Base-by-base conservation (phyloP, 495 filamentous ascomycete genomes). In the Neurospora sp. region DNA sequence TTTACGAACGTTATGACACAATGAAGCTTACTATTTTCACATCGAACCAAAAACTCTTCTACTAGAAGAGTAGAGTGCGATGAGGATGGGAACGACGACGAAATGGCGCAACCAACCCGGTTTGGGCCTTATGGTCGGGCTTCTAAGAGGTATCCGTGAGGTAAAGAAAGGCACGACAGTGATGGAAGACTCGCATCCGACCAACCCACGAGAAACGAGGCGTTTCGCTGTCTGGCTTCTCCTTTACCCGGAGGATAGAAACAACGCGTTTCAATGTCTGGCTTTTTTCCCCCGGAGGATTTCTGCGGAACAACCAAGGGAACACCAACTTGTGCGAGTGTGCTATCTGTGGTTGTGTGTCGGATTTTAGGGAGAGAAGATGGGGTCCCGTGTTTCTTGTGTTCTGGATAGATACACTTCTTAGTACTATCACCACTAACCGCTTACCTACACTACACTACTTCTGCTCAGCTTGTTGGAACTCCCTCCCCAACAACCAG, bases 1-100 rank as follows among this genome's bases (percentile, higher is more conserved):
- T 12, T 44, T 22, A 70, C 39, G 69, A 70, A 70, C 37, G 69
- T 70, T n/a, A 70, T 70, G 69, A 70, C n/a, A 40, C 35, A 42
- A 70, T 27, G 69, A 42, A 27, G 31, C 39, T 27, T n/a, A 31
- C 37, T 27, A 20, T 40, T 41, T 68, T 31, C 53, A 31, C 53
- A 61, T 61, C 22, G 22, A 14, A 61, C 27, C 22, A 31, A 31
- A 31, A 22, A 31, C 53, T 61, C 48, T 59, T 16, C 53, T 14
- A 61, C 53, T 7, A 53, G 9, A 53, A 53, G 9, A 53, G 40
- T 41, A 53, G 22, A 61, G 53, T 61, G 22, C 12, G 22, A 12
- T 31, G 53, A 61, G 53, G 22, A 61, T 8, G 22, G 53, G 22
- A 22, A 53, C 20, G 20, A 53, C 46, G 46, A 27, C 20, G 20